A percentile compares a stretch with the other conserved stretches of the same genome.
These are phyloP conservation scores for Exutisphaerella laricina DNA, from an alignment of 2,329 filamentous ascomycete genomes.

Conservation along the genomic window DNA sequence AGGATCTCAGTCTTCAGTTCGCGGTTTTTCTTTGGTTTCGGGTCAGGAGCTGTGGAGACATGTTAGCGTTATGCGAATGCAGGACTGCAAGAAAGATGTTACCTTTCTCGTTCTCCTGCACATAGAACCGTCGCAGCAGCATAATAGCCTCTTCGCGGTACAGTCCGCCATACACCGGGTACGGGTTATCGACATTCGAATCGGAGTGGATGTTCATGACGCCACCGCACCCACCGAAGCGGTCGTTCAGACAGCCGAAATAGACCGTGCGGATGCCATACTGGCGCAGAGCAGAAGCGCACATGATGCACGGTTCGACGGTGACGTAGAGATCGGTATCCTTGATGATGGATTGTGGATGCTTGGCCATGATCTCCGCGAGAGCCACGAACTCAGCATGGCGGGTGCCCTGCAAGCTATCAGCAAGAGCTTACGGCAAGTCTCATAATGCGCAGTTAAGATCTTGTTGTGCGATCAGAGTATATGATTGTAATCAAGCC, in stretches of 20 bases:
- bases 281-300: slow-evolving; percentile 84
- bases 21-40: slow-evolving; percentile 58
- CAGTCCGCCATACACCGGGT: slow-evolving; percentile 78
- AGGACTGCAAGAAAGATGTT: slow-evolving; percentile 25
- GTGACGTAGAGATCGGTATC: slow-evolving; percentile 88
- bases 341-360: slow-evolving; percentile 63
- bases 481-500: slow-evolving; percentile 4
- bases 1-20: slow-evolving; percentile 57
- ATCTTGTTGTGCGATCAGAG: neutral
- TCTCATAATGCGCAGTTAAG: neutral
- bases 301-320: slow-evolving; percentile 99
- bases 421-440: no score
- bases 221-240: slow-evolving; percentile 92
- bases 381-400: slow-evolving; percentile 95
- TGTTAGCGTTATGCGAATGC: neutral
- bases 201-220: slow-evolving; percentile 81
- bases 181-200: slow-evolving; percentile 69
- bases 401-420: slow-evolving; percentile 63
- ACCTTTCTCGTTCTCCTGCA: slow-evolving; percentile 96
- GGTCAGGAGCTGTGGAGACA: slow-evolving; percentile 50
- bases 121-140: slow-evolving; percentile 86
- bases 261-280: slow-evolving; percentile 84
- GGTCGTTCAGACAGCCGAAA: slow-evolving; percentile 92
- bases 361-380: slow-evolving; percentile 55
- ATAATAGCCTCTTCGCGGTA: slow-evolving; percentile 90